Percentiles rank a stretch among this genome's conserved stretches.
phyloP scores from a whole-genome alignment of 2,329 filamentous ascomycete genomes.

The Colletotrichum melonis region DNA sequence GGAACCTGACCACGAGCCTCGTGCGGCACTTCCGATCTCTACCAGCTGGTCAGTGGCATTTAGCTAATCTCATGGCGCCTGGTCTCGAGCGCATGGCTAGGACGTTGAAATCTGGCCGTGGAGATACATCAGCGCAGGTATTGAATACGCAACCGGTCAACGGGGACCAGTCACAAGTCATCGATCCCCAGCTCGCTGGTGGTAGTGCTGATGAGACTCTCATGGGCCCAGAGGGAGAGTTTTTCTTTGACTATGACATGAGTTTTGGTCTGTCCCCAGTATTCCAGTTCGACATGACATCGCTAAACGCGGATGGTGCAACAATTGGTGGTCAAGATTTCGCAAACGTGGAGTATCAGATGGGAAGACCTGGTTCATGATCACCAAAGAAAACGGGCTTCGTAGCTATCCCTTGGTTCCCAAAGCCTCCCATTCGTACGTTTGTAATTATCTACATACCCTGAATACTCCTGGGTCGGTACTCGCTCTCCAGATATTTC shows the following conservation, averaged over 20 bases:
- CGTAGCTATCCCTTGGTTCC: neutral
- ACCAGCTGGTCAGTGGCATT: conserved; percentile 55
- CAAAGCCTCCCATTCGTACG: neutral
- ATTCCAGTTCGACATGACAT: conserved; percentile 42
- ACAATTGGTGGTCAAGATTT: conserved; percentile 14
- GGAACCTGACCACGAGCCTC: conserved; percentile 49
- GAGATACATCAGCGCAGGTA: neutral
- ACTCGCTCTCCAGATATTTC: conserved; percentile 65
- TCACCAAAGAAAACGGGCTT: neutral
- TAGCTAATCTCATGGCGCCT: conserved; percentile 58
- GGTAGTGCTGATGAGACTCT: conserved; percentile 1
- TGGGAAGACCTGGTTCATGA: neutral
- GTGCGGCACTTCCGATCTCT: conserved; percentile 53
- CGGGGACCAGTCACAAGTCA: neutral
- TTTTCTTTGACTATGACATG: conserved; percentile 41
- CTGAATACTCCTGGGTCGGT: conserved; percentile 57
- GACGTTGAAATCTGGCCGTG: conserved; percentile 18
- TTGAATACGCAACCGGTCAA: neutral
- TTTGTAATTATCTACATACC: conserved; percentile 38
- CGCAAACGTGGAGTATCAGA: conserved; percentile 10
- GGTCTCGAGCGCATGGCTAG: conserved; percentile 55
- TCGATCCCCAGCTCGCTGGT: neutral
- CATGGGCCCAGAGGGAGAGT: conserved; percentile 28
- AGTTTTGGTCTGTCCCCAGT: conserved; percentile 44
- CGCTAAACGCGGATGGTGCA: conserved; percentile 5